Conservation (phyloP, 2,329 filamentous ascomycete genomes). For the Aspergillus proliferans region DNA sequence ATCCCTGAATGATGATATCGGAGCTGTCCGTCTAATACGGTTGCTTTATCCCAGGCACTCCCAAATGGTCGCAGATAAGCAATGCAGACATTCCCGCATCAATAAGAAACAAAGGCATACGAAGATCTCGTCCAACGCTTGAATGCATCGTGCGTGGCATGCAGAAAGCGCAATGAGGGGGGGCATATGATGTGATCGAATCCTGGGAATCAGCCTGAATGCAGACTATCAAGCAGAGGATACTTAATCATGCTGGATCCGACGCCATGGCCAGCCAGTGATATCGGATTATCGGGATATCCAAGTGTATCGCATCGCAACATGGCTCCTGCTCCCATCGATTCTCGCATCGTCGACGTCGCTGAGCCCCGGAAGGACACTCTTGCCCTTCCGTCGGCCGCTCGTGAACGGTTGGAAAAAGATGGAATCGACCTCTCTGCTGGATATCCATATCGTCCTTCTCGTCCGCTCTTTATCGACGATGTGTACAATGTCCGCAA, state of each 20-base stretch:
- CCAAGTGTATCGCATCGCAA: conserved; percentile 4
- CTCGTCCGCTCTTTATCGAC: conserved; percentile 61
- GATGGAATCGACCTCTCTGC: conserved; percentile 63
- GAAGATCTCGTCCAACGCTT: not conserved
- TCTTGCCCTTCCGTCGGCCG: conserved; percentile 53
- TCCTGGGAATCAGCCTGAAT: conserved; percentile 1
- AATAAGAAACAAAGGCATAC: not conserved
- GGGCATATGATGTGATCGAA: conserved; percentile 27
- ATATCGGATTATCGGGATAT: not conserved
- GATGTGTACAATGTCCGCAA: conserved; percentile 62
- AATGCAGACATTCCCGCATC: not conserved
- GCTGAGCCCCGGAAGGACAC: conserved; percentile 58
- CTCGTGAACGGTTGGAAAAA: conserved; percentile 57
- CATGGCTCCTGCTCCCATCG: conserved; percentile 57
- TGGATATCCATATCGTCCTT: conserved; percentile 66
- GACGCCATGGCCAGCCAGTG: not conserved
- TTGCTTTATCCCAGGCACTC: not conserved
- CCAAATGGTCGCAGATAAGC: conserved; percentile 5
- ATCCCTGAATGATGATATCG: conserved; percentile 19
- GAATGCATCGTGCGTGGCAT: not conserved
- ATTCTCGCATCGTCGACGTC: conserved; percentile 58
- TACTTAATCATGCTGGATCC: not conserved
- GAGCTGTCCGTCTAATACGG: not conserved
- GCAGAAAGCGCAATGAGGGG: conserved; percentile 22
- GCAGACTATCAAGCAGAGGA: not conserved